Evolutionary conservation across 2,329 filamentous ascomycete genomes (phyloP), one percentile per base, ranked within the genome.

Genomic region (Xylariaceae sp.): DNA sequence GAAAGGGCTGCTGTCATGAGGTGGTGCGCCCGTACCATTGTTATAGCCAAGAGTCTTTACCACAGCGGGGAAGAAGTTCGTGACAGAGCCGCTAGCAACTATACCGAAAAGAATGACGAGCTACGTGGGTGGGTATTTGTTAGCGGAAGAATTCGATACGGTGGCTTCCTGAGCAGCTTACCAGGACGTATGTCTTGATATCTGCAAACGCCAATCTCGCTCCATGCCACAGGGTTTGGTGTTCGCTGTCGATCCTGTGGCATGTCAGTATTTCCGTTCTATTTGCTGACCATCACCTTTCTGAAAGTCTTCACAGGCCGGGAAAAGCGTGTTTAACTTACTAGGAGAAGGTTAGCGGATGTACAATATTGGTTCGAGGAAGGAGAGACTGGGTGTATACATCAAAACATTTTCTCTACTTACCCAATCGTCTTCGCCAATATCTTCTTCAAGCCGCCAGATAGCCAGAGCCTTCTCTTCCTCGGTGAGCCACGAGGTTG

Each of bases 1-100:
- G 11, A 26, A 26, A 26, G 22, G 6, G 22, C 22, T 6, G 11
- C 6, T 26, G 6, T 26, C 22, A 26, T 26, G 22, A 6, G 22
- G 22, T 11, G 11, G 11, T 26, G 11, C 11, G 22, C 6, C 6
- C 22, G 22, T 26, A 26, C 22, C 22, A 13, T 72, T 67, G 43
- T 64, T 71, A 59, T 83, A 85, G n/a, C 78, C 74, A 2, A 88
- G 72, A 4, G 81, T 84, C 44, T 73, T 67, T 37, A 88, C 83
- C 41, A 89, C 81, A 0, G 83, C 84, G 31, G 81, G 81, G 63
- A 85, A 83, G 67, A 85, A 85, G 60, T 82, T 83, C 28, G 78
- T 83, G 9, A 85, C 77, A 7, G 76, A 77, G 37, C 72, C 78
- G 19, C 72, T 26, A 11, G 70, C 65, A 7, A 71, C 76, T 45